Base-by-base conservation (phyloP, 2,329 filamentous ascomycete species). In the Xylariales sp. region DNA sequence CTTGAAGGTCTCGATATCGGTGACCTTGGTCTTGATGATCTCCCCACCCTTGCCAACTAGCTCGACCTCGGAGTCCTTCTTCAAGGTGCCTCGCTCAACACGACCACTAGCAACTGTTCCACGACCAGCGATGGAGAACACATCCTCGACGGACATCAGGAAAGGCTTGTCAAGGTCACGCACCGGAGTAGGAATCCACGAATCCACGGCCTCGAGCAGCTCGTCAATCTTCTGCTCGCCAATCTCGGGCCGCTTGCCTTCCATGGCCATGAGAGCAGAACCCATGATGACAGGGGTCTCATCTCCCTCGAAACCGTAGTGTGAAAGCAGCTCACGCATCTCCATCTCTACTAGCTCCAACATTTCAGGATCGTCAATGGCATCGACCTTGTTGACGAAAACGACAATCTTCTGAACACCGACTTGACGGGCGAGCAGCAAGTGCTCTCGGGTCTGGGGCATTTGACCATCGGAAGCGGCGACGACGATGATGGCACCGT, bases 301-400 rank as follows among this genome's bases (percentile, higher is more conserved):
- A 59, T 98, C 94, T 56, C 93, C 93, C 71, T 98, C 93, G 66
- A 98, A 98, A 48, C 89, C 90, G 69, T 98, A 98, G 56, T 82
- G 84, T 59, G 62, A 80, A 46, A 98, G 84, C 42, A 98, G 83
- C 73, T 98, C 93, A 61, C 93, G 88, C 93, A 98, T 98, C 76
- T 98, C 93, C 86, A 98, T 95, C 80, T 98, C 93, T 64, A 98
- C 93, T 46, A 98, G 87, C 74, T 98, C 93, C 82, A 98, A 80
- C 93, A 98, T 98, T 73, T 98, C 93, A 49, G 88, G 86, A 74
- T 98, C 93, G 56, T 97, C 91, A 49, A 98, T 82, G 52, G 89
- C 88, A 67, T 98, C 93, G 64, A 97, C 80, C 80, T 98, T 98
- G 86, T 98, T 98, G 70, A 98, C 93, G 66, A 98, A 98, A 56